Evolutionary conservation across 2,329 filamentous ascomycete species (phyloP).

Genomic region (Penicillium sp.): DNA sequence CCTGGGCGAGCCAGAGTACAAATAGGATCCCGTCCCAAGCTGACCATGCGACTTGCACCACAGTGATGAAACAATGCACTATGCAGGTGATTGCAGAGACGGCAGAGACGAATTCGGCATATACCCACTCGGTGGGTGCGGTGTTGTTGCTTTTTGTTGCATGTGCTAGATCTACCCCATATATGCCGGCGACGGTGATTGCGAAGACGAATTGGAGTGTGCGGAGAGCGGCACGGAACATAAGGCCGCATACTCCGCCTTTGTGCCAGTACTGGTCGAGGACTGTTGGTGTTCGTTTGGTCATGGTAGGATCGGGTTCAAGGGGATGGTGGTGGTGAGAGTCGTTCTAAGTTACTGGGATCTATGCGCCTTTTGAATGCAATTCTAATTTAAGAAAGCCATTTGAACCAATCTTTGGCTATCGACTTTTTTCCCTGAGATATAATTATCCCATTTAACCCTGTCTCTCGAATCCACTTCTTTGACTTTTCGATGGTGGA

Average conservation of each 20-base stretch:
- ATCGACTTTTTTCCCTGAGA: no score
- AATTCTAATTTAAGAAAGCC: no score
- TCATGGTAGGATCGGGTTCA: no score
- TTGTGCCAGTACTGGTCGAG: not conserved
- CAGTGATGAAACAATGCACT: not conserved
- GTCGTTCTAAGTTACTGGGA: no score
- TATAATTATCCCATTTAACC: no score
- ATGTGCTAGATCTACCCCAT: not conserved
- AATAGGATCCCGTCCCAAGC: not conserved
- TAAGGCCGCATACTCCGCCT: not conserved
- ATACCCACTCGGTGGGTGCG: not conserved
- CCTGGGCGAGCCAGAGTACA: not conserved
- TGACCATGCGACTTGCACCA: not conserved
- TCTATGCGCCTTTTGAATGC: no score
- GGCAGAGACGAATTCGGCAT: not conserved
- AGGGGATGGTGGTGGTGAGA: no score
- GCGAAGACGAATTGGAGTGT: not conserved
- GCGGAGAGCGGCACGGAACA: not conserved
- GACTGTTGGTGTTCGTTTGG: no score
- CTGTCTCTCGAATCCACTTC: no score
- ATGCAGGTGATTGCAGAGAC: not conserved
- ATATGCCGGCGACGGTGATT: not conserved
- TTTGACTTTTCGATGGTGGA: no score
- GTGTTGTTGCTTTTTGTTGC: not conserved
- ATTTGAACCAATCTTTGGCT: no score